Evolutionary conservation across 202 grass and related monocot species (phyloP).

Genomic region (Miscanthus sacchariflorus): DNA sequence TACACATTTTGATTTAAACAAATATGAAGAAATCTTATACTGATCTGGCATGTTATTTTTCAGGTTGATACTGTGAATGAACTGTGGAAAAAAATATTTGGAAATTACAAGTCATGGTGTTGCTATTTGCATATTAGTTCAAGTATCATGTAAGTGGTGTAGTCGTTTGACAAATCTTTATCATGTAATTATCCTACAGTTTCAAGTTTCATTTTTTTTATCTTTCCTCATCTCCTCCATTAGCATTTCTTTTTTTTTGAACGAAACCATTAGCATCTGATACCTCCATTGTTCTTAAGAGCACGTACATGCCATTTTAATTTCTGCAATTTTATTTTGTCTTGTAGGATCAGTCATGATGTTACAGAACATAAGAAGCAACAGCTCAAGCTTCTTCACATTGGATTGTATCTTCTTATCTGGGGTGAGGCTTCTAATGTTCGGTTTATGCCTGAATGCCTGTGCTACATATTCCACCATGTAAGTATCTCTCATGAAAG

Average conservation of each 20-base stretch:
- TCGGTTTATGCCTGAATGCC: constrained; percentile 98
- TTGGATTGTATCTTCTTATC: constrained; percentile 95
- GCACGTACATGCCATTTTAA: not conserved
- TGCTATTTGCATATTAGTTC: constrained; percentile 68
- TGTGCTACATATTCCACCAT: constrained; percentile 94
- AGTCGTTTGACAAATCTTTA: not conserved
- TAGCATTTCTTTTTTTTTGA: not conserved
- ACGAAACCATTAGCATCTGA: not conserved
- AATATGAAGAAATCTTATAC: not conserved
- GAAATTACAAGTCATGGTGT: constrained; percentile 92
- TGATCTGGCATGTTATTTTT: constrained; percentile 43
- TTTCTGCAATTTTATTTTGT: constrained; percentile 33
- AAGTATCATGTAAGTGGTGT: constrained; percentile 52
- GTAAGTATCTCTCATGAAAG: constrained; percentile 58
- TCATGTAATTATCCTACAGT: not conserved
- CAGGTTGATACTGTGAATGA: constrained; percentile 66
- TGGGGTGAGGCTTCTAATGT: constrained; percentile 98
- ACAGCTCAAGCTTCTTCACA: constrained; percentile 83
- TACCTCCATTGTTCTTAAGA: constrained; percentile 21
- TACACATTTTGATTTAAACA: constrained; percentile 28
- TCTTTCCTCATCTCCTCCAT: not conserved
- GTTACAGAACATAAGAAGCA: constrained; percentile 49
- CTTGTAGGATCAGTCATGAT: constrained; percentile 45
- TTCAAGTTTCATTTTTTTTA: constrained; percentile 25
- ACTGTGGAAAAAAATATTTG: constrained; percentile 71